Evolutionary conservation across 2,329 filamentous ascomycete species (phyloP), one percentile per base, ranked within the genome.

Genomic region (Allantophomopsis cytisporea): DNA sequence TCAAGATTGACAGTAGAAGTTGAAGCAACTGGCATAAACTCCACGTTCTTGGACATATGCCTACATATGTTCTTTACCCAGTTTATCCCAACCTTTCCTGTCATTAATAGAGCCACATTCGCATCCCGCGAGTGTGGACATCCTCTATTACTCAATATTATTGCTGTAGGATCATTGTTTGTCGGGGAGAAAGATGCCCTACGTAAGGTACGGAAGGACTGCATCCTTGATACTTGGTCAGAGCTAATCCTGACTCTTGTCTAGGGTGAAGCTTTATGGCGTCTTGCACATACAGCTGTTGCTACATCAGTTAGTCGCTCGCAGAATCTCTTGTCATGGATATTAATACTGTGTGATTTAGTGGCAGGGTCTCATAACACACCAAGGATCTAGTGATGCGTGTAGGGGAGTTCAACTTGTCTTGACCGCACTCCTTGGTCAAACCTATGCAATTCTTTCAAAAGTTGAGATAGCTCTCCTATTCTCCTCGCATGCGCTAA

Each of bases 21-120:
- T 12, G 61, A 64, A 44, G 54, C 58, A 15, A 62, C 54, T 1
- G 62, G 59, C 2, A 57, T 65, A 14, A 65, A 59, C 15, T 66
- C 63, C 0, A 59, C 63, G 15, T 65, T 66, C 31, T 50, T 66
- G 7, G 62, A 65, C 39, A 60, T 62, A 44, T 64, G 62, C 44
- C 47, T 66, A 13, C 63, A 66, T 41, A 64, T 65, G 60, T 66
- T 65, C 48, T 66, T 65, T 40, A 55, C 55, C 12, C 56, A 60
- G 13, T 64, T 66, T 41, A 63, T 64, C 18, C 62, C 62, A 3
- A 64, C 61, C 2, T 65, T 65, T 39, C 62, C 62, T 5, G 52
- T 65, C n/a, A 46, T 65, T 13, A 61, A 65, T 47, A 53, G 58
- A 42, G 55, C 61, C 23, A 65, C 62, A 1, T 65, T 65, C 18